A percentile compares a stretch with the other conserved stretches of the same genome.
Evolutionary conservation across 805 yeast genomes (phyloP).

Genomic region (Ogataea haglerorum): DNA sequence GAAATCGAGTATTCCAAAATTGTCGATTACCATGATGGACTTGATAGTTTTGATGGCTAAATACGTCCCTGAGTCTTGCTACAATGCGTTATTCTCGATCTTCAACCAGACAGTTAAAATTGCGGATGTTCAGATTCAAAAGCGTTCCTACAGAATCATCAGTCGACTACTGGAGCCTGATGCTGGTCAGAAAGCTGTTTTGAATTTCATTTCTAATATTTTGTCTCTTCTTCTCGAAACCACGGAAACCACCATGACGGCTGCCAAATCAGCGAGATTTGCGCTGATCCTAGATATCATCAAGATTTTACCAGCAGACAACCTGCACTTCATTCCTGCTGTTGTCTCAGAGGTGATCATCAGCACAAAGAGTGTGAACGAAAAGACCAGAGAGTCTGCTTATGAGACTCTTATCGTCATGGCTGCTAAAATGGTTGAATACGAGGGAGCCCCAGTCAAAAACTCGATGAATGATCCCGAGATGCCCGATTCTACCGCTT

Average conservation of each 20-base stretch:
- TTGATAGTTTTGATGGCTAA: conserved; percentile 82
- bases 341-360: conserved; percentile 83
- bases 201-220: conserved; percentile 52
- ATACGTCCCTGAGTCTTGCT: conserved; percentile 68
- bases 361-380: conserved; percentile 89
- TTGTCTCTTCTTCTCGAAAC: conserved; percentile 57
- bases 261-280: conserved; percentile 81
- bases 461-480: conserved; percentile 58
- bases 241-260: conserved; percentile 55
- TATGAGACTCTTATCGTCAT: conserved; percentile 71
- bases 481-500: conserved; percentile 63
- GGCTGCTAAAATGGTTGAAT: conserved; percentile 69
- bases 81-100: conserved; percentile 73
- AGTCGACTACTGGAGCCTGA: conserved; percentile 68
- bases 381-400: conserved; percentile 81
- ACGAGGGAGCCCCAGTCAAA: conserved; percentile 58
- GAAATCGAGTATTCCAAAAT: conserved; percentile 41
- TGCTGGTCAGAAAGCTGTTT: conserved; percentile 53
- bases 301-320: conserved; percentile 57
- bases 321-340: conserved; percentile 75
- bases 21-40: conserved; percentile 87
- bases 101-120: conserved; percentile 64
- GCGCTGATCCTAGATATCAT: conserved; percentile 61
- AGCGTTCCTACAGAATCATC: conserved; percentile 82
- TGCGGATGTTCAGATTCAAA: conserved; percentile 70